Base-by-base conservation (phyloP, 2,329 filamentous ascomycete species). In the Alternaria longipes region DNA sequence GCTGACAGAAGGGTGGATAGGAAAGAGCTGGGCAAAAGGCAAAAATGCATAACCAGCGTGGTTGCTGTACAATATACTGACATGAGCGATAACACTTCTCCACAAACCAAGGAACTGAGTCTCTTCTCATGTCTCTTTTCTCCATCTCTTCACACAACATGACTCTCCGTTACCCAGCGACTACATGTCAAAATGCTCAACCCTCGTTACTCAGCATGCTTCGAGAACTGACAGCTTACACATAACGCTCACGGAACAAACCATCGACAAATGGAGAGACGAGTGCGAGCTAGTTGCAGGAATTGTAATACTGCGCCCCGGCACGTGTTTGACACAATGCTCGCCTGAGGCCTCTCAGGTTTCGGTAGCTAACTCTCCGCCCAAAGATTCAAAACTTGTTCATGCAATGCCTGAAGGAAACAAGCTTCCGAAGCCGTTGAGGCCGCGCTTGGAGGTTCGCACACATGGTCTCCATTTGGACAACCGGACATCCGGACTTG, bases 31-130 rank as follows among this genome's bases (percentile, higher is more conserved):
- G 32, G 16, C 46, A 30, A 36, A 50, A 24, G 20, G 46, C 30
- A n/a, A 45, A 45, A 52, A 51, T 68, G 67, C 70, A 74, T 71
- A 58, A 62, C 64, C 66, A 65, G 72, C 65, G 65, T 57, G 58
- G 56, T 70, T 51, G 56, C 67, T 78, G 75, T 78, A 76, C 70
- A 68, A 72, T 74, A 75, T 69, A 59, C 63, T 62, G 42, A 64
- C 54, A 45, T 22, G 54, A 49, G 54, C 28, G 49, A 61, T 46
- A 61, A 61, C 54, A 34, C 59, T 61, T 58, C 47, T 61, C 59
- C 53, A 57, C 53, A 47, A 56, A 44, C 16, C 14, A 18, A 24
- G 26, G 24, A 38, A 34, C 40, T 22, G n/a, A 12, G 26, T 60
- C 45, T 60, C 57, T 41, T 56, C 46, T 41, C 32, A 20, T 22